Evolutionary conservation across 257 asterid species (phyloP).

Genomic region (Primulina eburnea): DNA sequence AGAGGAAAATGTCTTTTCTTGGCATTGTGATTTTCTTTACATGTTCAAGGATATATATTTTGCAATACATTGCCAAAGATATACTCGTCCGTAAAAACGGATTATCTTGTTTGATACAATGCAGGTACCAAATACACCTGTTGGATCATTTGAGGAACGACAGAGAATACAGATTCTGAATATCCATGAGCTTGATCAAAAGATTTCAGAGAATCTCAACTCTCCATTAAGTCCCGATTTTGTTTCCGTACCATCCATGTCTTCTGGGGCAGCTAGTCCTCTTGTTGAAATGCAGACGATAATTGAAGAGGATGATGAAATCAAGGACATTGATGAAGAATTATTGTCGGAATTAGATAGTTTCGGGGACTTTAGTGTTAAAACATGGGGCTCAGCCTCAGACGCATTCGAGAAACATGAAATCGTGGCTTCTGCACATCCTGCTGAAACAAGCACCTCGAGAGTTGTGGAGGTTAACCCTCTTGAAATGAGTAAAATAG

Average conservation of each 20-base stretch:
- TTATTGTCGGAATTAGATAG: conserved; percentile 68
- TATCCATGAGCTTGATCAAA: conserved; percentile 31
- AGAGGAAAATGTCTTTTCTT: conserved; percentile 4
- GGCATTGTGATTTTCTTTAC: background rate
- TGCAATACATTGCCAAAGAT: background rate
- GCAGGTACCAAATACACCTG: conserved; percentile 41
- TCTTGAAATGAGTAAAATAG: conserved; percentile 27
- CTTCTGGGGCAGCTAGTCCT: conserved; percentile 39
- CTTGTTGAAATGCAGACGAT: conserved; percentile 37
- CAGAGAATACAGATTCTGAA: conserved; percentile 20
- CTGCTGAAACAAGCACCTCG: conserved; percentile 27
- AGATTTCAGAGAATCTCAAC: conserved; percentile 29
- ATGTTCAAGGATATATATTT: background rate
- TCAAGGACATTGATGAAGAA: conserved; percentile 69
- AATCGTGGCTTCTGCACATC: conserved; percentile 27
- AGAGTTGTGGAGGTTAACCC: conserved; percentile 26
- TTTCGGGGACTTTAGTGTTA: conserved; percentile 62
- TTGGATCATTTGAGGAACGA: conserved; percentile 25
- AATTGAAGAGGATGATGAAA: conserved; percentile 55
- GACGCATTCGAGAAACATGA: conserved; percentile 19
- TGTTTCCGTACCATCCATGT: conserved; percentile 36
- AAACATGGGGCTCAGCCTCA: conserved; percentile 35
- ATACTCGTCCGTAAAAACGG: background rate
- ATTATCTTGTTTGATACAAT: conserved; percentile 7
- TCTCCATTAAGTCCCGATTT: conserved; percentile 53